phyloP scores from a whole-genome alignment of 164 flowering plant species.

The Dillenia suffruticosa region DNA sequence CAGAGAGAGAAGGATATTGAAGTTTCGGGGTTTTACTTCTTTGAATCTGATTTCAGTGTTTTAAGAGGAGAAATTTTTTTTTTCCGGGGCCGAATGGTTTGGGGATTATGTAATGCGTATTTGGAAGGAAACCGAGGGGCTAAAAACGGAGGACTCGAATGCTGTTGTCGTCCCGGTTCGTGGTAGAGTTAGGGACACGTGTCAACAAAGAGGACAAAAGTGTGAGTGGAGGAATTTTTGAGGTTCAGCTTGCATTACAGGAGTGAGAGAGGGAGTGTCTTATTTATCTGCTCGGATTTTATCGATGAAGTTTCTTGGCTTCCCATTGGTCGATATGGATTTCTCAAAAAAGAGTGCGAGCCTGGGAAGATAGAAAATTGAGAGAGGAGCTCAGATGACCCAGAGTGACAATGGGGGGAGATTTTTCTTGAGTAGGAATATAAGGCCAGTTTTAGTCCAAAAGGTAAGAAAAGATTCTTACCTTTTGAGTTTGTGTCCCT shows the following conservation, averaged over 20 bases:
- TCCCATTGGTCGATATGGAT: slow-evolving; percentile 71
- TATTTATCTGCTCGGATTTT: slow-evolving; percentile 27
- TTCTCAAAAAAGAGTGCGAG: slow-evolving; percentile 17
- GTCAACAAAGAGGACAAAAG: slow-evolving; percentile 26
- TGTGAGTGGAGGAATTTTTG: slow-evolving; percentile 10
- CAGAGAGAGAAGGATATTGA: neutral
- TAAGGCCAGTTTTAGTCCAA: slow-evolving; percentile 1
- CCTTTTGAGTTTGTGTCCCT: slow-evolving; percentile 21
- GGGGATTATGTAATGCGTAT: slow-evolving; percentile 13
- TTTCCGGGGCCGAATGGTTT: slow-evolving; percentile 6
- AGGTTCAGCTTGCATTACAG: slow-evolving; percentile 19
- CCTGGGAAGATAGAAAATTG: slow-evolving; percentile 1
- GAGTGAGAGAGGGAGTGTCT: neutral
- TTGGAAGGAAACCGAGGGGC: slow-evolving; percentile 27
- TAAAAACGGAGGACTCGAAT: slow-evolving; percentile 4
- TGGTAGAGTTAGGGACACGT: slow-evolving; percentile 63
- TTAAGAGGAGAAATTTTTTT: slow-evolving; percentile 1
- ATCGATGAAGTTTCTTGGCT: slow-evolving; percentile 49
- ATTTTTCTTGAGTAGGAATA: neutral
- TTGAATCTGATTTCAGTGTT: neutral
- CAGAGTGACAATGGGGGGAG: neutral
- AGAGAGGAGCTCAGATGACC: slow-evolving; percentile 4
- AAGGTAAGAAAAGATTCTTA: slow-evolving; percentile 16
- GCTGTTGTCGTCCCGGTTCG: slow-evolving; percentile 32
- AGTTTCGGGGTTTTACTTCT: neutral